phyloP scores from a whole-genome alignment of 345 rosid species.

The Eucalyptus pauciflora region DNA sequence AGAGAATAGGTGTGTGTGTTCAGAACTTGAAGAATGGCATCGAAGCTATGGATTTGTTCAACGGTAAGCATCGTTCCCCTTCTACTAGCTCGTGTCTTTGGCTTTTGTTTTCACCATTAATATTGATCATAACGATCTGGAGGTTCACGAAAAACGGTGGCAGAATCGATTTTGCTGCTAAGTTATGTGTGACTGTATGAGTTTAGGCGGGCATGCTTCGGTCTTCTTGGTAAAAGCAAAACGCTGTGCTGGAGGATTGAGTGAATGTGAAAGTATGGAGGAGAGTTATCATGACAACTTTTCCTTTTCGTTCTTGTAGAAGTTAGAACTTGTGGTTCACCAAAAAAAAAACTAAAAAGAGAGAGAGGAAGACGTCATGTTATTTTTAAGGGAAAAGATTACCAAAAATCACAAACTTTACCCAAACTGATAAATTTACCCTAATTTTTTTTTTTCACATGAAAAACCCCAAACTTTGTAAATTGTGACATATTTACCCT shows the following conservation, averaged over 20 bases:
- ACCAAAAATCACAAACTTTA: accelerated
- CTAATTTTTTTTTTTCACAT: too few species aligned
- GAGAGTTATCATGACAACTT: neutral
- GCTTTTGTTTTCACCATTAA: neutral
- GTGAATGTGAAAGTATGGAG: neutral
- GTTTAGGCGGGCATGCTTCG: neutral
- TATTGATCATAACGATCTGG: neutral
- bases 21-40: neutral
- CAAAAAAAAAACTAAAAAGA: too few species aligned
- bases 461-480: too few species aligned
- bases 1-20: neutral
- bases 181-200: neutral
- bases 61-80: neutral
- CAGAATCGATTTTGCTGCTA: neutral
- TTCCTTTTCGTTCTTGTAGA: neutral
- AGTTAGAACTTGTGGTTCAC: too few species aligned
- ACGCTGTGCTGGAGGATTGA: neutral
- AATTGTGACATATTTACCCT: too few species aligned
- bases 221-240: neutral
- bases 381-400: too few species aligned
- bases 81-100: neutral
- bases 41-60: neutral
- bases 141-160: neutral
- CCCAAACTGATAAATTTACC: too few species aligned
- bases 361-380: accelerated